Percentiles rank a stretch among this genome's conserved stretches.
phyloP scores from a whole-genome alignment of 371 early-diverging fungal genomes.

The Mortierella sp. region DNA sequence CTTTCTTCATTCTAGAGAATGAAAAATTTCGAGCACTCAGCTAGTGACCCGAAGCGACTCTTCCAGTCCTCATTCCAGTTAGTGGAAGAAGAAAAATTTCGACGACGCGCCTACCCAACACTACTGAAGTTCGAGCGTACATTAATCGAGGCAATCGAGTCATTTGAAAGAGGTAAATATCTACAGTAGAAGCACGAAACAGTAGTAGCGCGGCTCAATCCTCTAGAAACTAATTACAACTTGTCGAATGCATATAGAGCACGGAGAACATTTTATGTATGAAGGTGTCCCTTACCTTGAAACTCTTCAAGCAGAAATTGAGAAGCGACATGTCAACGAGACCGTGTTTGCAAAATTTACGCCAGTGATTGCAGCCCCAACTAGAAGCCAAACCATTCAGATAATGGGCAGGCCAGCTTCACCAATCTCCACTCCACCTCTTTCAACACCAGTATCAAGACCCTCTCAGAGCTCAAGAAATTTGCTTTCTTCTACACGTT shows the following conservation, averaged over 20 bases:
- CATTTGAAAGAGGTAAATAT: conserved; percentile 63
- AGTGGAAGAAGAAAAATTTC: conserved; percentile 88
- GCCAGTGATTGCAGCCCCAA: conserved; percentile 56
- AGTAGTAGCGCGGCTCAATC: too few relatives aligned
- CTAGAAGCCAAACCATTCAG: conserved; percentile 41
- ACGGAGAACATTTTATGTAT: conserved; percentile 67
- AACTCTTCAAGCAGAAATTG: conserved; percentile 67
- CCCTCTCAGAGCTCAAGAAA: not conserved
- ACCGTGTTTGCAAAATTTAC: conserved; percentile 78
- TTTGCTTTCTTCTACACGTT: not conserved
- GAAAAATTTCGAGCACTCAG: conserved; percentile 89
- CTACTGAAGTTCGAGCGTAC: conserved; percentile 80
- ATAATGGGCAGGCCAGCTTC: conserved; percentile 43
- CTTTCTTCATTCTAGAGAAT: conserved; percentile 64
- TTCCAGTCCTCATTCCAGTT: conserved; percentile 87
- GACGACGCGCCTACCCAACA: conserved; percentile 87
- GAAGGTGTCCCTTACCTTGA: conserved; percentile 65
- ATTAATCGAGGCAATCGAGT: conserved; percentile 68
- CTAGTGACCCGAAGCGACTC: conserved; percentile 87
- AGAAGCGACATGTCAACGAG: conserved; percentile 75
- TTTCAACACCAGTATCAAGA: conserved; percentile 4
- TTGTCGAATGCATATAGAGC: conserved; percentile 23
- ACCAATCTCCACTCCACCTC: conserved; percentile 15
- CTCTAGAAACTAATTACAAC: not conserved
- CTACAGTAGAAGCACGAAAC: too few relatives aligned